Base-by-base conservation (phyloP, 2,329 filamentous ascomycete species). In the Ceratocystis huliohia region DNA sequence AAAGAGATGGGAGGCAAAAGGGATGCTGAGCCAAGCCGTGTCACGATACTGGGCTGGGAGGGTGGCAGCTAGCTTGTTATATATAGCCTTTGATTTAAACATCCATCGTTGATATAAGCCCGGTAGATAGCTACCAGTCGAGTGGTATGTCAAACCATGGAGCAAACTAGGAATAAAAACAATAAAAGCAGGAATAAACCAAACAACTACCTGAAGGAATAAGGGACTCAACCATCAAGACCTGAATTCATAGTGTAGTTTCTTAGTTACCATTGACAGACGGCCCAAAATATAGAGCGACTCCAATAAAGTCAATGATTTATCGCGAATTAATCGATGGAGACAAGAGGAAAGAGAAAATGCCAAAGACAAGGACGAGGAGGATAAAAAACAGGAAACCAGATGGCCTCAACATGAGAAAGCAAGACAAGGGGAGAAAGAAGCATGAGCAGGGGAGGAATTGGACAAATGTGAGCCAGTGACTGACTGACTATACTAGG, bases 371-470 rank as follows among this genome's bases (percentile, higher is more conserved):
- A 15, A 41, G 37, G 33, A 46, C 5, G 33, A 33, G 30, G 53
- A 59, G 8, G 33, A 59, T 17, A 37, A 59, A 59, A 57, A 59
- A 59, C 56, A 59, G 44, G 41, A 46, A 63, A 28, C 6, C 37
- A 41, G 44, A 45, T 45, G 44, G 56, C 56, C 56, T 59, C 33
- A 63, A 15, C 37, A 63, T 17, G 7, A 63, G 37, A 20, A 46
- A 44, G 37, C 20, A 15, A 28, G 20, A 63, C 22, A 63, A 59
- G 56, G 56, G 28, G 15, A 53, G 20, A 41, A 13, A 53, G 20
- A 25, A 53, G 25, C 56, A 59, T 59, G 56, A 30, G 13, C 56
- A 59, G 56, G 56, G 56, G 56, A 59, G 56, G 56, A 59, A 59
- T 59, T 59, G 25, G 17, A 37, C 28, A 10, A 17, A 41, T 41